phyloP scores from a whole-genome alignment of 2,329 filamentous ascomycete species.

The Botrytis porri region DNA sequence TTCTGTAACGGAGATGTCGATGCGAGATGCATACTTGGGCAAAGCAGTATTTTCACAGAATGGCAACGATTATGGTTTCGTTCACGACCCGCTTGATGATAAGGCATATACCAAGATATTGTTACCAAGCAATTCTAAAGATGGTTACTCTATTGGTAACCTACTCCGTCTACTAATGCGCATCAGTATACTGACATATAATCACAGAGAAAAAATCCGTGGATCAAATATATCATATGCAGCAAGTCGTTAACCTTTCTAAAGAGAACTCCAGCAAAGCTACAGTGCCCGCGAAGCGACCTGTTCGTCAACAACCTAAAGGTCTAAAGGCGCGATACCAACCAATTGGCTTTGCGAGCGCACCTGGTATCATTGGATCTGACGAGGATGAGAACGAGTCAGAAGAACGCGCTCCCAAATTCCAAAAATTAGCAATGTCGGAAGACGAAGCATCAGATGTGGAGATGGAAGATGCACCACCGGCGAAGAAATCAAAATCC shows the following conservation, averaged over 20 bases:
- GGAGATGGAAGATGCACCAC: constrained; percentile 26
- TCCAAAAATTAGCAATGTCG: constrained; percentile 3
- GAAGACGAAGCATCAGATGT: constrained; percentile 21
- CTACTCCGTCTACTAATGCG: not conserved
- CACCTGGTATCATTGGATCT: constrained; percentile 42
- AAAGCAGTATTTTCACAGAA: constrained; percentile 59
- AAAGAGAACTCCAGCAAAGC: constrained; percentile 32
- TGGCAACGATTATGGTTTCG: constrained; percentile 60
- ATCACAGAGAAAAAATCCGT: constrained; percentile 40
- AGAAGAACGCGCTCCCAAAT: constrained; percentile 23
- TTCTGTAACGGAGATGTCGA: constrained; percentile 61
- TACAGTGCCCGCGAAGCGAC: constrained; percentile 48
- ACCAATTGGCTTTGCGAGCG: constrained; percentile 59
- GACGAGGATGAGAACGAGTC: constrained; percentile 25
- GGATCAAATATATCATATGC: constrained; percentile 61
- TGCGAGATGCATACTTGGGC: constrained; percentile 54
- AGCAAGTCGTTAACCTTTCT: constrained; percentile 56
- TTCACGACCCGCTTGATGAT: constrained; percentile 51
- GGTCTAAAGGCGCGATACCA: constrained; percentile 65
- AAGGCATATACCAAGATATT: constrained; percentile 56
- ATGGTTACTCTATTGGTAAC: constrained; percentile 53
- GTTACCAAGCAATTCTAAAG: constrained; percentile 55
- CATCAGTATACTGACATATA: constrained; percentile 5
- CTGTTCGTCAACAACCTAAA: constrained; percentile 62
- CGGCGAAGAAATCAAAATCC: constrained; percentile 14